These are phyloP conservation scores for Lyophyllum semitale DNA, from an alignment of 768 basidiomycete genomes.

Conservation along the genomic window DNA sequence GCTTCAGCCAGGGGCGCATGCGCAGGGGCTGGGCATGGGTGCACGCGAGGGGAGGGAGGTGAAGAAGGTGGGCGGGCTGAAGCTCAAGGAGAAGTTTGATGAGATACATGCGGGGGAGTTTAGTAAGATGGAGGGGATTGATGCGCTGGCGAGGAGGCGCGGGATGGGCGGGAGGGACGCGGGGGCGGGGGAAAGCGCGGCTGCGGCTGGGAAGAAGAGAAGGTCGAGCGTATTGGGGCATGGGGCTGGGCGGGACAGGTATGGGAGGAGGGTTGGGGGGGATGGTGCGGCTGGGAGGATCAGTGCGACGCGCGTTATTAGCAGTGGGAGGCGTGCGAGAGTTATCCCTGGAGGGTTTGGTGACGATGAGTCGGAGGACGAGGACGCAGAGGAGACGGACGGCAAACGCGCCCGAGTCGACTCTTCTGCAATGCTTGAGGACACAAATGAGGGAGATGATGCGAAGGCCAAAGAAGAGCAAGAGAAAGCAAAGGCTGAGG, in stretches of 20 bases:
- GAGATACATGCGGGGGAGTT: slow-evolving; percentile 67
- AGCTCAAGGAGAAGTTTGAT: slow-evolving; percentile 51
- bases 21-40: slow-evolving; percentile 11
- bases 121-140: slow-evolving; percentile 78
- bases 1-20: slow-evolving; percentile 32
- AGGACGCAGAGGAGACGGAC: slow-evolving; percentile 35
- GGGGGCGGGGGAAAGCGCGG: slow-evolving; percentile 19
- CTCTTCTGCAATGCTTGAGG: slow-evolving; percentile 1
- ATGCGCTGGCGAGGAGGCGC: slow-evolving; percentile 36
- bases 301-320: slow-evolving; percentile 49
- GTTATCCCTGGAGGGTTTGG: slow-evolving; percentile 61
- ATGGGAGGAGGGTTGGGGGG: slow-evolving; percentile 22
- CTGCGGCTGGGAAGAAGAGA: slow-evolving; percentile 41
- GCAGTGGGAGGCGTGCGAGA: slow-evolving; percentile 43
- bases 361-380: slow-evolving; percentile 43
- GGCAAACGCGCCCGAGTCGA: slow-evolving; percentile 23
- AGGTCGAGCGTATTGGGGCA: slow-evolving; percentile 50
- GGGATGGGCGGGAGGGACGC: slow-evolving; percentile 17
- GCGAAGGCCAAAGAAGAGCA: slow-evolving; percentile 34
- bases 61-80: slow-evolving; percentile 30
- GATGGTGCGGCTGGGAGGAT: slow-evolving; percentile 23
- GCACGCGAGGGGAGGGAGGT: slow-evolving; percentile 31
- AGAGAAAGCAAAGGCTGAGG: slow-evolving; percentile 41
- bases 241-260: slow-evolving; percentile 24
- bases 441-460: slow-evolving; percentile 22